These are phyloP conservation scores for Rhodamnia rubescens DNA, from an alignment of 345 rosid species.

Conservation along the genomic window DNA sequence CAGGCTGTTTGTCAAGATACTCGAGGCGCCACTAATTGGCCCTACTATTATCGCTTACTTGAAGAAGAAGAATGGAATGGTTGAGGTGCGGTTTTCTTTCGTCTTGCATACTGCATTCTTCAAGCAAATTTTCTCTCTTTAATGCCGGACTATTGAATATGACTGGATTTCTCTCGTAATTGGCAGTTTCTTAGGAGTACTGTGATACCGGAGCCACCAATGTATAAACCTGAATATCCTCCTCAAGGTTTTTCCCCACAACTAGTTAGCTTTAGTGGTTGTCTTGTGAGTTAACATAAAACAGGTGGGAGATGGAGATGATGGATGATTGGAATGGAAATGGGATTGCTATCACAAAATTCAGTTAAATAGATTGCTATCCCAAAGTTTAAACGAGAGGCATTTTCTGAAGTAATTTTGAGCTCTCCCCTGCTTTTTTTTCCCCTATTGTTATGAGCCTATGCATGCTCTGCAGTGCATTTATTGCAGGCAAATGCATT, in stretches of 20 bases:
- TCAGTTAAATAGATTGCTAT: no score
- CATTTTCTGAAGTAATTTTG: neutral
- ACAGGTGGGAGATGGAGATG: neutral
- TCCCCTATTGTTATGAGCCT: neutral
- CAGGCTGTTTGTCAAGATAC: constrained; percentile 41
- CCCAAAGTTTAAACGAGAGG: neutral
- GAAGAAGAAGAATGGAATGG: constrained; percentile 53
- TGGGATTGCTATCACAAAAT: no score
- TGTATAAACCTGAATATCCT: constrained; percentile 83
- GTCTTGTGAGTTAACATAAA: neutral
- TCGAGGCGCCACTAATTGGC: constrained; percentile 61
- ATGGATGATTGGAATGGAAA: no score
- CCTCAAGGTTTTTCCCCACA: constrained; percentile 45
- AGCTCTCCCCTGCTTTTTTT: neutral
- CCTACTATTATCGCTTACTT: constrained; percentile 31
- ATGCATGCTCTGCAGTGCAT: neutral
- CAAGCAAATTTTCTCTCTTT: neutral
- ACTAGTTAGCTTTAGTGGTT: neutral
- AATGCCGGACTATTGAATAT: neutral
- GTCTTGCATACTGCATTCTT: neutral
- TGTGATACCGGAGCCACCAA: constrained; percentile 70
- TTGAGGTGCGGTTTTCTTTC: constrained; percentile 29
- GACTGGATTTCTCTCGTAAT: neutral
- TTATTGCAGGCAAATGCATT: neutral
- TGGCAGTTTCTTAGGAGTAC: constrained; percentile 52